A percentile compares a stretch with the other conserved stretches of the same genome.
These are phyloP conservation scores for Aspergillus pseudoterreus DNA, from an alignment of 2,329 filamentous ascomycete species.

Conservation along the genomic window DNA sequence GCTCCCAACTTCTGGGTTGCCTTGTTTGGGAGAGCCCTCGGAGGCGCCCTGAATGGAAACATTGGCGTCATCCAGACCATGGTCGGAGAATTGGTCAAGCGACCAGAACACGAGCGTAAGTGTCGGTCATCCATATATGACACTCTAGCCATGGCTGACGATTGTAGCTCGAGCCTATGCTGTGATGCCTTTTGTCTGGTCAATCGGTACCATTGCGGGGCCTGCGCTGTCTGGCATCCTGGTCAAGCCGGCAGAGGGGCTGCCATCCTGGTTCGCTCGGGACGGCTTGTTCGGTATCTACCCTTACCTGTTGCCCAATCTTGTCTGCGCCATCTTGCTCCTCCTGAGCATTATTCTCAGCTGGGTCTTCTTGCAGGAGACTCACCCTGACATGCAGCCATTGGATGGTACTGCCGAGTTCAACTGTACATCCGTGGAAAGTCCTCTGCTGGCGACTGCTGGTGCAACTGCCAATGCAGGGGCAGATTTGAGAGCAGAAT, in stretches of 20 bases:
- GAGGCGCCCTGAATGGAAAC: conserved; percentile 84
- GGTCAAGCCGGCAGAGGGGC: conserved; percentile 71
- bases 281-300: conserved; percentile 70
- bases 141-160: conserved; percentile 8
- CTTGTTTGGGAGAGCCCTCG: conserved; percentile 68
- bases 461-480: conserved; percentile 69
- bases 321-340: conserved; percentile 75
- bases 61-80: conserved; percentile 89
- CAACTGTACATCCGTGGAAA: conserved; percentile 54
- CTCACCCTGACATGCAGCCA: conserved; percentile 76
- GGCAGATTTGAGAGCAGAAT: conserved; percentile 72
- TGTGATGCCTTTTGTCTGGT: conserved; percentile 94
- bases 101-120: conserved; percentile 81
- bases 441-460: conserved; percentile 70
- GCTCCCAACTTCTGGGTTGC: conserved; percentile 81
- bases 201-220: conserved; percentile 82
- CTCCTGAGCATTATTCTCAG: conserved; percentile 74
- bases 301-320: conserved; percentile 85
- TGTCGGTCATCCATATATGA: conserved; percentile 18
- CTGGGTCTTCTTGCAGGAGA: conserved; percentile 81
- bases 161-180: conserved; percentile 72
- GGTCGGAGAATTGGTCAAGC: conserved; percentile 82
- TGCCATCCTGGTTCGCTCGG: conserved; percentile 65
- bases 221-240: conserved; percentile 64
- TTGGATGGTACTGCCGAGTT: conserved; percentile 38